Evolutionary conservation across 2,329 filamentous ascomycete genomes (phyloP).

Genomic region (Didymellaceae sp.): DNA sequence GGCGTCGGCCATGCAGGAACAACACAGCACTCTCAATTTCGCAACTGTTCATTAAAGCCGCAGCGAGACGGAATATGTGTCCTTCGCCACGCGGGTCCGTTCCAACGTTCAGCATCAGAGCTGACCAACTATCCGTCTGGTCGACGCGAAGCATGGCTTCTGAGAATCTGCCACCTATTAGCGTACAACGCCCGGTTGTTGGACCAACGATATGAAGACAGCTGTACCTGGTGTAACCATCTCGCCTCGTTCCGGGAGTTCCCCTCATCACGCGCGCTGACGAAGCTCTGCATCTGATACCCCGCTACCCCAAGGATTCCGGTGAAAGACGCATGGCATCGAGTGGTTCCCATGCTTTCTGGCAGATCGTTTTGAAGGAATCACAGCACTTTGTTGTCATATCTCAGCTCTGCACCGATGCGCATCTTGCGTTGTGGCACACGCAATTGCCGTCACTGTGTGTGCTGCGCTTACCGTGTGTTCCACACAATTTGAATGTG

Average conservation of each 20-base stretch:
- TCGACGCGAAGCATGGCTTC: slow-evolving; percentile 31
- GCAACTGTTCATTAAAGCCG: slow-evolving; percentile 38
- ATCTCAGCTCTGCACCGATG: slow-evolving; percentile 2
- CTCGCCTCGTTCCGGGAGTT: slow-evolving; percentile 28
- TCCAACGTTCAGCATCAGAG: slow-evolving; percentile 19
- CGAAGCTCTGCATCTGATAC: slow-evolving; percentile 27
- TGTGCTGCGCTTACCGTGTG: slow-evolving; percentile 4
- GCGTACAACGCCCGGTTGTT: slow-evolving; percentile 23
- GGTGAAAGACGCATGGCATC: slow-evolving; percentile 34
- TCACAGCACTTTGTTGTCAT: slow-evolving; percentile 10
- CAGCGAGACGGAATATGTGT: slow-evolving; percentile 37
- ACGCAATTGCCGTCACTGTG: slow-evolving; percentile 20
- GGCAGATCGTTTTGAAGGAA: neutral
- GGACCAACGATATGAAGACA: slow-evolving; percentile 43
- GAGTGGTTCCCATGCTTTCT: slow-evolving; percentile 11
- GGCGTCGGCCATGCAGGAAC: slow-evolving; percentile 46
- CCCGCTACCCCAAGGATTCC: slow-evolving; percentile 29
- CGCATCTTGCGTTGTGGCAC: slow-evolving; percentile 14
- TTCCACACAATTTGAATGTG: slow-evolving; percentile 16
- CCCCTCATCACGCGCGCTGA: slow-evolving; percentile 32
- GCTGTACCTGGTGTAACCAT: slow-evolving; percentile 44
- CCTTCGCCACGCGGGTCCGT: slow-evolving; percentile 32
- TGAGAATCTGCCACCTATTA: slow-evolving; percentile 33
- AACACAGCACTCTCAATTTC: slow-evolving; percentile 36
- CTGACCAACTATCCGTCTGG: slow-evolving; percentile 22